Conservation (phyloP, 1,139 yeast species). For the Nakaseomyces glabratus region DNA sequence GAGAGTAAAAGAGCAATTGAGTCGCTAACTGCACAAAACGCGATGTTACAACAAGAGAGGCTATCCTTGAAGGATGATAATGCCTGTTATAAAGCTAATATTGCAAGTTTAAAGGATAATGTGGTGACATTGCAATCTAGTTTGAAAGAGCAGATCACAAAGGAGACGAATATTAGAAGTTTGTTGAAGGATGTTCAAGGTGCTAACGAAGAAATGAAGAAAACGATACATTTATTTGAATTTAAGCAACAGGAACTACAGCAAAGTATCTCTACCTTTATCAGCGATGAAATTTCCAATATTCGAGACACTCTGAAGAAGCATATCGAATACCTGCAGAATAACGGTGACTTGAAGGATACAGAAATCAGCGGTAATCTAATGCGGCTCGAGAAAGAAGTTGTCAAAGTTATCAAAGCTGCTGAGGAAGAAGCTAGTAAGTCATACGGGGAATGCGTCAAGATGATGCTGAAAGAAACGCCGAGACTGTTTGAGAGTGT, state of each 20-base stretch:
- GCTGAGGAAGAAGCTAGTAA: conserved; percentile 18
- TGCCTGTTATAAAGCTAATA: conserved; percentile 41
- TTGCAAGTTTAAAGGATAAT: conserved; percentile 35
- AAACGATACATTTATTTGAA: conserved; percentile 28
- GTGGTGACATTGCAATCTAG: conserved; percentile 33
- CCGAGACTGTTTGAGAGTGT: conserved; percentile 21
- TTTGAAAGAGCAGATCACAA: conserved; percentile 22
- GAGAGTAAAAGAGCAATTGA: conserved; percentile 69
- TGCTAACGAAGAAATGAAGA: conserved; percentile 30
- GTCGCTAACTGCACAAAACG: conserved; percentile 41
- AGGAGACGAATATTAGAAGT: conserved; percentile 26
- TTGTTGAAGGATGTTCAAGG: conserved; percentile 28
- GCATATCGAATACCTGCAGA: conserved; percentile 20
- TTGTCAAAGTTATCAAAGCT: conserved; percentile 14
- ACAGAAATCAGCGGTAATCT: conserved; percentile 18
- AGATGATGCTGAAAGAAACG: conserved; percentile 18
- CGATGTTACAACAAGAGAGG: conserved; percentile 78
- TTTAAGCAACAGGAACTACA: conserved; percentile 26
- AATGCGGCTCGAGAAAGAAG: conserved; percentile 19
- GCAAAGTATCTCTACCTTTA: conserved; percentile 1
- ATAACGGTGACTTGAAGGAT: conserved; percentile 10
- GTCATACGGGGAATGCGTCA: conserved; percentile 21
- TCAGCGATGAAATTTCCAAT: conserved; percentile 12
- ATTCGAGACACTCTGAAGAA: conserved; percentile 16
- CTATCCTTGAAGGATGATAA: conserved; percentile 50